phyloP scores from a whole-genome alignment of 495 filamentous ascomycete species.

The Neurospora sp. region DNA sequence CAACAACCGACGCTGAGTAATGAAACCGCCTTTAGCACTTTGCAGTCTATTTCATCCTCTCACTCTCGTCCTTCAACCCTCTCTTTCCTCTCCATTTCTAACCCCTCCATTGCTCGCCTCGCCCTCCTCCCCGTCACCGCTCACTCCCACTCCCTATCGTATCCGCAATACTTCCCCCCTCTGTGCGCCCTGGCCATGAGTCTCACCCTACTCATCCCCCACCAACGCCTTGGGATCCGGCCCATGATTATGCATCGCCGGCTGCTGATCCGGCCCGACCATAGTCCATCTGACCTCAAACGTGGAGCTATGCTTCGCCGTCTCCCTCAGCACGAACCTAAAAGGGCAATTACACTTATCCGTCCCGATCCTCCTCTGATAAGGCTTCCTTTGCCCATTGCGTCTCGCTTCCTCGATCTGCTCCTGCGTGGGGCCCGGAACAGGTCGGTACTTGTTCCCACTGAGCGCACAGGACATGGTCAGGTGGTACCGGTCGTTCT shows the following conservation, averaged over 20 bases:
- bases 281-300: neutral
- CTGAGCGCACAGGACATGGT: neutral
- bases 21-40: neutral
- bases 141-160: too few species aligned
- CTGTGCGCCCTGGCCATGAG: too few species aligned
- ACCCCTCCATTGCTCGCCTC: neutral
- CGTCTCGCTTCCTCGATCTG: neutral
- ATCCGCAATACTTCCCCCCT: too few species aligned
- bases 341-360: neutral
- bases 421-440: neutral
- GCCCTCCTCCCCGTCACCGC: neutral
- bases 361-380: neutral
- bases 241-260: neutral
- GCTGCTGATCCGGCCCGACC: neutral
- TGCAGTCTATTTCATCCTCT: neutral
- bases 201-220: neutral
- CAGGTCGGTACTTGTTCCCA: neutral
- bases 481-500: neutral
- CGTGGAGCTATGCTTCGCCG: neutral
- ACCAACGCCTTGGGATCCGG: neutral
- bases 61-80: neutral
- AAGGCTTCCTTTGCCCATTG: neutral
- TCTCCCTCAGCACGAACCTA: neutral
- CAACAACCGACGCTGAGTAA: neutral
- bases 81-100: neutral